These are phyloP conservation scores for Phyllostachys edulis DNA, from an alignment of 176 grass and related monocot species.

Conservation along the genomic window DNA sequence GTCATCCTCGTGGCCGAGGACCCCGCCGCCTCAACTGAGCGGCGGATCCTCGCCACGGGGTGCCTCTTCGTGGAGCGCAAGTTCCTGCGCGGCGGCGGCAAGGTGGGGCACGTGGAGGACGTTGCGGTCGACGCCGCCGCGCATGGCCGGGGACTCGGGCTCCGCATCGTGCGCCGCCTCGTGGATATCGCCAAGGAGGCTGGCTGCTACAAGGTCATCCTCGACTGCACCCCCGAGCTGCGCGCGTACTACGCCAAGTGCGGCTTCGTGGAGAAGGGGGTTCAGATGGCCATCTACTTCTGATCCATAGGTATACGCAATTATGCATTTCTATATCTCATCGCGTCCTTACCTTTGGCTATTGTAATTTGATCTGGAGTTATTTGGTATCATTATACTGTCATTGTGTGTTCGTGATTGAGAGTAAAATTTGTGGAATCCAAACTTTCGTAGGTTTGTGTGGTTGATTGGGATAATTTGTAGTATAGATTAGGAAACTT, in stretches of 20 bases:
- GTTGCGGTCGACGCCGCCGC: constrained; percentile 64
- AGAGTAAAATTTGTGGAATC: background rate
- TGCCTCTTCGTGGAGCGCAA: constrained; percentile 87
- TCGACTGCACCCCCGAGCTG: constrained; percentile 74
- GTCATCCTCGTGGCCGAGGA: constrained; percentile 78
- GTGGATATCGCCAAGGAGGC: constrained; percentile 58
- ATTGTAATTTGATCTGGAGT: background rate
- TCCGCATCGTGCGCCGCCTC: constrained; percentile 59
- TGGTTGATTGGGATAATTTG: background rate
- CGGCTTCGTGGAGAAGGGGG: constrained; percentile 76
- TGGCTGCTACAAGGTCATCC: constrained; percentile 91
- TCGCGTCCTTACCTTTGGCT: background rate
- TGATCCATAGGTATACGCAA: constrained; percentile 41
- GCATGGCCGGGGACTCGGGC: constrained; percentile 54
- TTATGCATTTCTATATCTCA: background rate
- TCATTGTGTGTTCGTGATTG: background rate
- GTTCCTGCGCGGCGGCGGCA: constrained; percentile 67
- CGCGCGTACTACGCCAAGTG: constrained; percentile 74
- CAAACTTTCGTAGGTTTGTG: background rate
- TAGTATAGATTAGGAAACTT: background rate
- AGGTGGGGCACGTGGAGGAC: constrained; percentile 87
- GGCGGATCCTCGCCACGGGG: constrained; percentile 67
- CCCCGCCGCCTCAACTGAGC: background rate
- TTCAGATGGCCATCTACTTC: constrained; percentile 93
- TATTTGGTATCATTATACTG: background rate